Evolutionary conservation across 257 asterid genomes (phyloP), one percentile per base, ranked within the genome.

Genomic region (Solanum ossicruentum): DNA sequence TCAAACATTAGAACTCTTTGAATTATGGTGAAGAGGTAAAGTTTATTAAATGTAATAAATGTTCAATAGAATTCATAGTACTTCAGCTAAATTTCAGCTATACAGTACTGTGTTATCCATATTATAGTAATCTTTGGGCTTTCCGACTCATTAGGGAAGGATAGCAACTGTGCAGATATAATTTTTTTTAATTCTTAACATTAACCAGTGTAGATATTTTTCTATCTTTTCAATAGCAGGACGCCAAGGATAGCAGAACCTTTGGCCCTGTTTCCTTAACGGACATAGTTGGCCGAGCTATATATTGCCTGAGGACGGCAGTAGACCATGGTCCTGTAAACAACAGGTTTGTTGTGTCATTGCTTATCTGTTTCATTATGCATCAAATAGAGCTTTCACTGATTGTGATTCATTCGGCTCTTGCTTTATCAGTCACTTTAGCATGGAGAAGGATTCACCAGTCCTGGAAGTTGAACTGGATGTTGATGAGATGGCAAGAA

Each of bases 201-300:
- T 60, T 54, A 32, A 61, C 36, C 26, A 39, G 54, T 39, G n/a
- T 21, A 65, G 20, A 80, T 61, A 52, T 61, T 54, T 82, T 54
- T 81, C 70, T 72, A 58, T 41, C 78, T 54, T 84, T 81, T 75
- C 17, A 83, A 71, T 88, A 81, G 90, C 95, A 95, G 97, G 97
- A 93, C 78, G 96, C 94, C 41, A 87, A 92, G 36, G 98, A 95
- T 85, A 95, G 98, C 88, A 93, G 98, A 28, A 85, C 93, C 10
- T 95, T 95, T 90, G 98, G 98, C 28, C 98, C 98, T n/a, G 90
- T 95, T 81, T 85, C 91, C 51, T 90, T 92, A 93, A 86, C 88
- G 36, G 87, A 86, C 91, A 93, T 95, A 83, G 88, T 93, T 49
- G 98, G 98, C 69, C 88, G 98, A 86, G 98, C 88, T 85, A 88